Evolutionary conservation across 495 filamentous ascomycete species (phyloP).

Genomic region (Neurospora hispaniola): DNA sequence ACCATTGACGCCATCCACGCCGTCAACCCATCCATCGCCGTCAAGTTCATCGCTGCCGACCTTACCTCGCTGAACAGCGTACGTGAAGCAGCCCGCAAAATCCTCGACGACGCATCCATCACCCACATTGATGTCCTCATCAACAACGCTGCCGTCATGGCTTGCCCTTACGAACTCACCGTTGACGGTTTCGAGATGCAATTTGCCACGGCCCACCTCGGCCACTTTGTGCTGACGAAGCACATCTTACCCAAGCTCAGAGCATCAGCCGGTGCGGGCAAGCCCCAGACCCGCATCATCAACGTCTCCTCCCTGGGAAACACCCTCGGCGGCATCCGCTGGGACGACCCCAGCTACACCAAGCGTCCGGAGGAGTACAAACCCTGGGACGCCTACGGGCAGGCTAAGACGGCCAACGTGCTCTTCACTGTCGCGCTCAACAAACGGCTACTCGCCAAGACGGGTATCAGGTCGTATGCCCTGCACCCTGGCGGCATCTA

Average conservation of each 20-base stretch:
- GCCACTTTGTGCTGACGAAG: constrained; percentile 50
- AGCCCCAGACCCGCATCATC: constrained; percentile 19
- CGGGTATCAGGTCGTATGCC: constrained; percentile 23
- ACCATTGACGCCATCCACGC: constrained; percentile 30
- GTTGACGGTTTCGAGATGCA: constrained; percentile 43
- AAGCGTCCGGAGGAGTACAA: constrained; percentile 25
- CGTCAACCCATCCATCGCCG: constrained; percentile 27
- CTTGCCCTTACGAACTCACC: constrained; percentile 29
- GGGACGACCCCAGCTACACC: constrained; percentile 41
- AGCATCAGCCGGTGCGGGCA: constrained; percentile 10
- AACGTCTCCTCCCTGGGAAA: constrained; percentile 32
- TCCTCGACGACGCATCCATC: constrained; percentile 35
- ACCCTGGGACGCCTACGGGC: constrained; percentile 40
- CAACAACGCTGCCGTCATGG: constrained; percentile 64
- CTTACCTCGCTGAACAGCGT: constrained; percentile 37
- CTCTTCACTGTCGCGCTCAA: constrained; percentile 44
- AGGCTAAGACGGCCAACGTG: constrained; percentile 49
- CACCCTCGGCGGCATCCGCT: constrained; percentile 31
- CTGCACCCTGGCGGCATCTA: constrained; percentile 37
- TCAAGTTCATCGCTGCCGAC: constrained; percentile 36
- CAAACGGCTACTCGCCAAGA: constrained; percentile 21
- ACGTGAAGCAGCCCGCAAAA: constrained; percentile 36
- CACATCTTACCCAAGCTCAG: constrained; percentile 39
- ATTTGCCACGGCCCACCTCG: constrained; percentile 47
- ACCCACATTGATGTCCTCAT: constrained; percentile 53